Conservation (phyloP, 176 grass and related monocot genomes). For the Oryza australiensis region DNA sequence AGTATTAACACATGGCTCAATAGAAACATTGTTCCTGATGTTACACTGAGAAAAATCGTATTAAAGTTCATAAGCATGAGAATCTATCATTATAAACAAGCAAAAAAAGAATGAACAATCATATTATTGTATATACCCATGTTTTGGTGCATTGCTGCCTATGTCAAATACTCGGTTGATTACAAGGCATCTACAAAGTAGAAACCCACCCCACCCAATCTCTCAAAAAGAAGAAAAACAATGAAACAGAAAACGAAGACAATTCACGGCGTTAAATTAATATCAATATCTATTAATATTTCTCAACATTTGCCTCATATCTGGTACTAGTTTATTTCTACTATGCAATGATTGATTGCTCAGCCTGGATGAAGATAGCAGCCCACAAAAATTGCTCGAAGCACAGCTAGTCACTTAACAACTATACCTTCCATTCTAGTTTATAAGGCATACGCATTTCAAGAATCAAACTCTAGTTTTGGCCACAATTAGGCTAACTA, state of each 20-base stretch:
- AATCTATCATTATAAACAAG: conserved; percentile 44
- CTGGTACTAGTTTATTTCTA: neutral
- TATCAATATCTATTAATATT: conserved; percentile 5
- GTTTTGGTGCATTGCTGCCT: neutral
- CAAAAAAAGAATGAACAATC: conserved; percentile 15
- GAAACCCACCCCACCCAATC: neutral
- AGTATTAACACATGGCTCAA: conserved; percentile 37
- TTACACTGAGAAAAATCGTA: conserved; percentile 94
- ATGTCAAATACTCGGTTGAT: neutral
- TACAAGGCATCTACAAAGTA: neutral
- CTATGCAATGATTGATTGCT: neutral
- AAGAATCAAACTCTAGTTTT: neutral
- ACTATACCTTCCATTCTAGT: neutral
- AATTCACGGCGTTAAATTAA: neutral
- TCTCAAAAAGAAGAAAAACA: neutral
- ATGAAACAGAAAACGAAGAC: conserved; percentile 11
- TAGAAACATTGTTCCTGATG: conserved; percentile 74
- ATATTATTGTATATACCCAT: neutral
- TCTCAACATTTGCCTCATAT: neutral
- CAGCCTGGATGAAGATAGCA: neutral
- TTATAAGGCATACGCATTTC: neutral
- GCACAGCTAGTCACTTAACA: neutral
- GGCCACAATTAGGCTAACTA: neutral
- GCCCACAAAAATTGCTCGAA: neutral
- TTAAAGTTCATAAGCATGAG: conserved; percentile 80